Percentiles rank a stretch among this genome's conserved stretches.
Conservation (phyloP, 2,329 filamentous ascomycete species). For the Amylocarpus encephaloides region DNA sequence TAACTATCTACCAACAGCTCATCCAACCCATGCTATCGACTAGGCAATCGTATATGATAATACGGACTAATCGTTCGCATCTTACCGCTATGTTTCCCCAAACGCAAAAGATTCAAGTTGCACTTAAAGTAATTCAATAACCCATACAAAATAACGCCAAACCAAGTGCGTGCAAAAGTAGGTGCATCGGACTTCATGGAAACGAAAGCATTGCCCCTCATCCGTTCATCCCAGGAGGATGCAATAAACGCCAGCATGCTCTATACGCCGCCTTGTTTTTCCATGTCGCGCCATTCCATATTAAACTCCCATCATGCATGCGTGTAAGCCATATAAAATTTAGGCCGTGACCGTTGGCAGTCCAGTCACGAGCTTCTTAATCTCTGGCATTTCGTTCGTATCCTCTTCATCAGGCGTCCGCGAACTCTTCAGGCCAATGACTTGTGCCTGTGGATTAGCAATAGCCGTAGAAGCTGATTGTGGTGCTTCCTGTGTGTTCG, state of each 20-base stretch:
- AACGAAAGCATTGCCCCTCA: too few relatives aligned
- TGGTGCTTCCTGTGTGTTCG: slow-evolving; percentile 4
- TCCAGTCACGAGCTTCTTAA: slow-evolving; percentile 19
- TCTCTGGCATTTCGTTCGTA: slow-evolving; percentile 18
- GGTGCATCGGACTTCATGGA: too few relatives aligned
- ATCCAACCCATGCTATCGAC: too few relatives aligned
- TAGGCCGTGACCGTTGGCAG: slow-evolving; percentile 7
- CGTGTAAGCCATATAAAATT: neutral
- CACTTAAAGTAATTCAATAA: too few relatives aligned
- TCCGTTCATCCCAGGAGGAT: neutral
- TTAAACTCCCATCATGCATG: neutral
- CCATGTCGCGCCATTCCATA: neutral
- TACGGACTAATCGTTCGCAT: too few relatives aligned
- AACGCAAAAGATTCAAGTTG: too few relatives aligned
- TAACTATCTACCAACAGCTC: too few relatives aligned
- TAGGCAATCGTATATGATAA: too few relatives aligned
- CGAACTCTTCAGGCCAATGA: slow-evolving; percentile 20
- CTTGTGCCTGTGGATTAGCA: slow-evolving; percentile 10
- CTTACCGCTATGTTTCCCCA: too few relatives aligned
- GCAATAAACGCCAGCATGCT: neutral
- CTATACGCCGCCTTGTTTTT: neutral
- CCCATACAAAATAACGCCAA: neutral
- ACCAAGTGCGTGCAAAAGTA: neutral
- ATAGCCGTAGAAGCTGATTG: slow-evolving; percentile 5
- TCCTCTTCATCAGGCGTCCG: slow-evolving; percentile 23